These are phyloP conservation scores for Yarrowia sp. DNA, from an alignment of 805 yeast genomes.

Conservation along the genomic window DNA sequence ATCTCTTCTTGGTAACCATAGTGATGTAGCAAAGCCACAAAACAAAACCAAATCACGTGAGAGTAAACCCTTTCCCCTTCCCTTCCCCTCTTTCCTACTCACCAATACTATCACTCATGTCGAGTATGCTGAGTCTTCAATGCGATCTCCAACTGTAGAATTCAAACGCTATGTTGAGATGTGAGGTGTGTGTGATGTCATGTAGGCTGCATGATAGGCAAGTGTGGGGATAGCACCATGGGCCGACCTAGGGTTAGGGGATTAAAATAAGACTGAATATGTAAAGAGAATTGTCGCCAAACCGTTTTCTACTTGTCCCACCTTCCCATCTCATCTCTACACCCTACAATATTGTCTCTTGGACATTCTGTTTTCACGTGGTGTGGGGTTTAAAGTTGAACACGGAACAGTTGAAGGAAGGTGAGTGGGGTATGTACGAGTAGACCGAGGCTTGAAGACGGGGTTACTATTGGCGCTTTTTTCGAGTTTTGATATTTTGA, in stretches of 20 bases:
- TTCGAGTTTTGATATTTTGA: too few species aligned
- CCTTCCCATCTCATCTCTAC: background rate
- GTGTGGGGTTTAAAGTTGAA: constrained; percentile 32
- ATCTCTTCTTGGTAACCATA: too few species aligned
- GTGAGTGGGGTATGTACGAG: constrained; percentile 4
- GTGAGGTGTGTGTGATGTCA: background rate
- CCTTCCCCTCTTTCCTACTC: background rate
- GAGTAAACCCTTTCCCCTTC: background rate
- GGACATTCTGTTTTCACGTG: constrained; percentile 10
- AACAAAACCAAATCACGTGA: too few species aligned
- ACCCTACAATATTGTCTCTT: background rate
- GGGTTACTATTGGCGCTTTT: too few species aligned
- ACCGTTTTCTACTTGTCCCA: background rate
- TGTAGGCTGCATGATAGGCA: constrained; percentile 7
- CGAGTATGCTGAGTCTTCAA: constrained; percentile 11
- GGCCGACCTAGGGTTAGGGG: background rate
- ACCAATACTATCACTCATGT: constrained; percentile 38
- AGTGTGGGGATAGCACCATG: background rate
- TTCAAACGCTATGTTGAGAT: constrained; percentile 8
- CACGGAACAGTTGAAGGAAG: too few species aligned
- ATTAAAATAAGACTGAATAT: too few species aligned
- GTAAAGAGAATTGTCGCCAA: too few species aligned
- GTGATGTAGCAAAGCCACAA: too few species aligned
- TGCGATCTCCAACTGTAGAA: constrained; percentile 1
- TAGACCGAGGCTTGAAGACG: too few species aligned